Base-by-base conservation (phyloP, 495 filamentous ascomycete species). In the Penicillium roqueforti region DNA sequence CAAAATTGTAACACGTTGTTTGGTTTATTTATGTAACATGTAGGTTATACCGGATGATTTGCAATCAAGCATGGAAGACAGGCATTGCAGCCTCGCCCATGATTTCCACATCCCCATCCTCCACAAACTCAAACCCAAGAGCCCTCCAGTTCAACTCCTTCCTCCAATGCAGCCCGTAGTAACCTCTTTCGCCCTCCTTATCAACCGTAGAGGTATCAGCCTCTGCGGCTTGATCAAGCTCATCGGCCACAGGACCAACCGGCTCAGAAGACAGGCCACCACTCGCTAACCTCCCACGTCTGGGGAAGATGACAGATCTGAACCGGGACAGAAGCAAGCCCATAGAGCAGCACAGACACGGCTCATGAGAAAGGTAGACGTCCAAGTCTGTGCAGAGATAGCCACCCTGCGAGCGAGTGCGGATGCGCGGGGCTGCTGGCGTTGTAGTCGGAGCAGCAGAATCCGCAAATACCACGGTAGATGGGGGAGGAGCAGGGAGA, bases 321-420 rank as follows among this genome's bases (percentile, higher is more conserved):
- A 97, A 93, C 25, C 93, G 82, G 1, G 91, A 96, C 55, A 97
- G 91, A 18, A 97, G 75, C 32, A 97, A 81, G 2, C 90, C 95
- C 92, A 97, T 97, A 8, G 86, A 88, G 71, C 93, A 98, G 83
- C 95, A 95, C 28, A 93, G 77, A 60, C 93, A 98, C 3, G 93
- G 93, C 68, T 98, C 93, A 65, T 96, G 92, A 1, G 91, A 92
- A 29, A 92, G 68, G 68, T 96, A 97, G 28, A 98, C 79, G 59
- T 96, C 91, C 2, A 97, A 80, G 45, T 88, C 87, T 48, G 91
- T 86, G 69, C 92, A 97, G 29, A 98, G 83, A 68, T 98, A 98
- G n/a, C 92, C 92, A 56, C 87, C 85, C n/a, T 74, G 66, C 34
- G 55, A 63, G 42, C 65, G 81, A 23, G 68, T 69, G 67, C 71